A percentile compares a stretch with the other conserved stretches of the same genome.
Evolutionary conservation across 164 flowering plant species (phyloP).

Genomic region (Litsea cubeba): DNA sequence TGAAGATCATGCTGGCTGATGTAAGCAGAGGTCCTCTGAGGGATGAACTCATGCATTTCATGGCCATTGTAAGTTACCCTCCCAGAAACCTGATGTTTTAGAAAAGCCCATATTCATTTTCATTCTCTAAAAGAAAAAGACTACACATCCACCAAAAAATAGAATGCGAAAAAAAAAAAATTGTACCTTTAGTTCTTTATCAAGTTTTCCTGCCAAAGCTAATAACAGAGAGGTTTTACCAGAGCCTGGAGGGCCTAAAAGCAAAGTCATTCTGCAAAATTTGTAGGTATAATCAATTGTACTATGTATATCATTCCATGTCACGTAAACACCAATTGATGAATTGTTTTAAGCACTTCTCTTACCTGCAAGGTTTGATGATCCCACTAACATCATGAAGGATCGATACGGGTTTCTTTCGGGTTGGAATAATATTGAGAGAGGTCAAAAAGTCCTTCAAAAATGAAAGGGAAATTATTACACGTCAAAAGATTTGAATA

Average conservation of each 20-base stretch:
- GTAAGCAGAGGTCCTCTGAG: constrained; percentile 61
- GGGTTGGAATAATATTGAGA: constrained; percentile 16
- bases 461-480: neutral
- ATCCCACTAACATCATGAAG: constrained; percentile 33
- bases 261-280: constrained; percentile 33
- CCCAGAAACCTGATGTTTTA: constrained; percentile 37
- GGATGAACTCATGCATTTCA: constrained; percentile 61
- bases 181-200: constrained; percentile 34
- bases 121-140: neutral
- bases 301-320: too few species aligned
- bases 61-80: constrained; percentile 67
- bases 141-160: neutral
- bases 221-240: constrained; percentile 29
- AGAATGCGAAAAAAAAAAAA: neutral
- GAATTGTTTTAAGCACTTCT: too few species aligned
- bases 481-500: neutral
- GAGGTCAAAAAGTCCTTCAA: constrained; percentile 10
- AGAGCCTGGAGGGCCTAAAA: constrained; percentile 35
- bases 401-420: constrained; percentile 20
- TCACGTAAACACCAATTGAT: too few species aligned
- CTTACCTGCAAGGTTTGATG: constrained; percentile 37
- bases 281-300: neutral
- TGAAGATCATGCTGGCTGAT: constrained; percentile 62
- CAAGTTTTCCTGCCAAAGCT: constrained; percentile 45
- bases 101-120: neutral